phyloP scores from a whole-genome alignment of 805 yeast species.

The Scheffersomyces stipitis region DNA sequence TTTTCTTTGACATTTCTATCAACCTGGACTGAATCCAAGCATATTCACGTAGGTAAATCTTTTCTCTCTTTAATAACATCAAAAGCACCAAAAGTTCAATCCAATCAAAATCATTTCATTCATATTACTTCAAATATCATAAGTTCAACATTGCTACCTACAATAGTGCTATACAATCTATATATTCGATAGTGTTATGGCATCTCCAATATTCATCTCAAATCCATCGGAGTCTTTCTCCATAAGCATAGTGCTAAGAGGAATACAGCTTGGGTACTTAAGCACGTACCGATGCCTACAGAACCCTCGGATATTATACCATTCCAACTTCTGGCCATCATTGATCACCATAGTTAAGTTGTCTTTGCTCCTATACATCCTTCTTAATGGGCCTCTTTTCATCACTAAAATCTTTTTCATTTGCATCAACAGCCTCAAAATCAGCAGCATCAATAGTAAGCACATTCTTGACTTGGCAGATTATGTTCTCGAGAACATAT shows the following conservation, averaged over 20 bases:
- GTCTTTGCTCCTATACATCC: conserved; percentile 5
- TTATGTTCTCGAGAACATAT: conserved; percentile 13
- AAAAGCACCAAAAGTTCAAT: too few species aligned
- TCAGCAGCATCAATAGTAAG: neutral
- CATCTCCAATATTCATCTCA: conserved; percentile 59
- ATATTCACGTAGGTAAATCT: too few species aligned
- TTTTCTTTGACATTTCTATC: too few species aligned
- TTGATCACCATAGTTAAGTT: conserved; percentile 1
- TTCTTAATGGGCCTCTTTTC: conserved; percentile 7
- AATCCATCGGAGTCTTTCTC: conserved; percentile 59
- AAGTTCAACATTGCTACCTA: too few species aligned
- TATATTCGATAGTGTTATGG: too few species aligned
- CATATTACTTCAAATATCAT: too few species aligned
- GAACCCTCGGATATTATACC: conserved; percentile 29
- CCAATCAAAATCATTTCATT: too few species aligned
- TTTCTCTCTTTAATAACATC: too few species aligned
- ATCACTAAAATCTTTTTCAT: conserved; percentile 1
- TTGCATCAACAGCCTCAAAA: conserved; percentile 1
- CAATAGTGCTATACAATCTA: too few species aligned
- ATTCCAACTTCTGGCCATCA: conserved; percentile 1
- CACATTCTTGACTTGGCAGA: conserved; percentile 6
- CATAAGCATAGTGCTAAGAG: conserved; percentile 47
- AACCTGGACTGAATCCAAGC: too few species aligned
- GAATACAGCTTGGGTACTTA: conserved; percentile 51
- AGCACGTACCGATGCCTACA: conserved; percentile 49